A percentile compares a stretch with the other conserved stretches of the same genome.
Conservation (phyloP, 2,329 filamentous ascomycete species). For the Macrophomina tecta region DNA sequence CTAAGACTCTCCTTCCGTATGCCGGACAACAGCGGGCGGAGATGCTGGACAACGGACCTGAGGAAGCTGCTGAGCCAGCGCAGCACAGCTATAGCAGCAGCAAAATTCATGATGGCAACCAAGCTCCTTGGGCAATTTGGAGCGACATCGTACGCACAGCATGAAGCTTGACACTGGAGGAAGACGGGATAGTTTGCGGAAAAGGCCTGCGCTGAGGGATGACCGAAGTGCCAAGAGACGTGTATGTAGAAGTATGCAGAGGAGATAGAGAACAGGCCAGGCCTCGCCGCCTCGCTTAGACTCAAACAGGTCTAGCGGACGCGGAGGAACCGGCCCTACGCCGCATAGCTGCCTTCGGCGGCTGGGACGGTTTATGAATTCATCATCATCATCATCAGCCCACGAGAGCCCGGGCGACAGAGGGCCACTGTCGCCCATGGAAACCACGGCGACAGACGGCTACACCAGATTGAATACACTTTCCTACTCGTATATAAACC, state of each 20-base stretch:
- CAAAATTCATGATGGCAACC: background rate
- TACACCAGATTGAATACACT: too few species aligned
- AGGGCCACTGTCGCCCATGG: too few species aligned
- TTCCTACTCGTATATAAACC: too few species aligned
- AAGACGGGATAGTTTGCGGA: background rate
- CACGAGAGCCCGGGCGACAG: too few species aligned
- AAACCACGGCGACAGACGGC: too few species aligned
- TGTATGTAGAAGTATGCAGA: background rate
- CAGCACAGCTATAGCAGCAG: background rate
- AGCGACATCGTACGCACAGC: too few species aligned
- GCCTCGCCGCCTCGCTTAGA: background rate
- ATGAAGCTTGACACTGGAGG: background rate
- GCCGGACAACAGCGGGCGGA: background rate
- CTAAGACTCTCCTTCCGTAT: background rate
- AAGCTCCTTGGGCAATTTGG: background rate
- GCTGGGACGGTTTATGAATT: constrained; percentile 7
- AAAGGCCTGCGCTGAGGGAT: background rate
- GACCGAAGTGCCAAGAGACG: background rate
- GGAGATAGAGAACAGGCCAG: background rate
- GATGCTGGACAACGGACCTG: background rate
- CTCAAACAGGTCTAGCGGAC: background rate
- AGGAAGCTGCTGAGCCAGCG: constrained; percentile 1
- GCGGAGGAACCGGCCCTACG: background rate
- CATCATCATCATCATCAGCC: constrained; percentile 6
- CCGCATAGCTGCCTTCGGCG: constrained; percentile 5